These are phyloP conservation scores for Botryotinia globosa DNA, from an alignment of 2,329 filamentous ascomycete genomes.

Conservation along the genomic window DNA sequence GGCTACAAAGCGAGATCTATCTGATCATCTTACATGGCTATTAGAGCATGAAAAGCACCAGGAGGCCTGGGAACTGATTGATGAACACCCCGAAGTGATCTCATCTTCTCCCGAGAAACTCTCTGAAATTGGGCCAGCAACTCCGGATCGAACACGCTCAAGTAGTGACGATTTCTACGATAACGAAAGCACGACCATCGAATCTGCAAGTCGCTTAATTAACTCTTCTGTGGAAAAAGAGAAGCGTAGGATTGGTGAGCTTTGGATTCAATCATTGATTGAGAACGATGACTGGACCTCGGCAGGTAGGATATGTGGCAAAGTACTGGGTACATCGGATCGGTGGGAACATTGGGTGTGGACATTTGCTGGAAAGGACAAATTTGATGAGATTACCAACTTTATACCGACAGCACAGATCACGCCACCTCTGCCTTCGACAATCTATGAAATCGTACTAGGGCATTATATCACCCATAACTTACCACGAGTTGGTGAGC, in stretches of 20 bases:
- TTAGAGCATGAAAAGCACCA: constrained; percentile 77
- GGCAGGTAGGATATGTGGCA: constrained; percentile 78
- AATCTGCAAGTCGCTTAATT: constrained; percentile 55
- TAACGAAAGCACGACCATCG: constrained; percentile 62
- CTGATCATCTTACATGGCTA: constrained; percentile 84
- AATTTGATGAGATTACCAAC: constrained; percentile 84
- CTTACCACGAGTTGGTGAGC: constrained; percentile 69
- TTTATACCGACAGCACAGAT: constrained; percentile 77
- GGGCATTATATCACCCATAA: constrained; percentile 83
- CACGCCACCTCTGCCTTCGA: constrained; percentile 72
- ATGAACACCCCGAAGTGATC: constrained; percentile 79
- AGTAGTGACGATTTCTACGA: constrained; percentile 68
- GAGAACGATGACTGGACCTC: constrained; percentile 69
- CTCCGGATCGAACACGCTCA: constrained; percentile 39
- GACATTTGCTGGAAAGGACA: constrained; percentile 81
- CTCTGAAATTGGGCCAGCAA: constrained; percentile 43
- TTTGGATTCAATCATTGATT: constrained; percentile 88
- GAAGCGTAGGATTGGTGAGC: constrained; percentile 84
- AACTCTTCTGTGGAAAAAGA: constrained; percentile 76
- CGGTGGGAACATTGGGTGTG: constrained; percentile 97
- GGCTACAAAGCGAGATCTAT: constrained; percentile 79
- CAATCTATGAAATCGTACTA: constrained; percentile 85
- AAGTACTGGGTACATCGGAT: constrained; percentile 73
- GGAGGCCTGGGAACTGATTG: constrained; percentile 83
- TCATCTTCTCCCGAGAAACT: constrained; percentile 43